Evolutionary conservation across 1,139 yeast species (phyloP).

Genomic region (Candida sp.): DNA sequence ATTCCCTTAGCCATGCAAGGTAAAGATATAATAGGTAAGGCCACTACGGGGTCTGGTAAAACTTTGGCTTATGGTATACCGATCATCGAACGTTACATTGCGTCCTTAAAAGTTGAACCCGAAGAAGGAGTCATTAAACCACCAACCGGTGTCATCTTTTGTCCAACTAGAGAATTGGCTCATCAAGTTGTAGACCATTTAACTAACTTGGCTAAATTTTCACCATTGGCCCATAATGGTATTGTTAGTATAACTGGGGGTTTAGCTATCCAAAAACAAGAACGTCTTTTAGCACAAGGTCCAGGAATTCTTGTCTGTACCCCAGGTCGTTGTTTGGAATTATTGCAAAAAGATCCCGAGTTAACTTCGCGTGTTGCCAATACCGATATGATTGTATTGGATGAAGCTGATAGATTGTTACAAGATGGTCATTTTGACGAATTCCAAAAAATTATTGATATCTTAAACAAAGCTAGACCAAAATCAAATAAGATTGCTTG

Average conservation of each 20-base stretch:
- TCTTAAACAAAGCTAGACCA: slow-evolving; percentile 41
- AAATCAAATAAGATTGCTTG: slow-evolving; percentile 20
- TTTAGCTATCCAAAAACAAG: slow-evolving; percentile 88
- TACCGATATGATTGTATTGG: slow-evolving; percentile 74
- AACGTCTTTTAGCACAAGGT: slow-evolving; percentile 65
- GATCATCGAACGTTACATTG: slow-evolving; percentile 65
- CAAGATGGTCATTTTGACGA: slow-evolving; percentile 98
- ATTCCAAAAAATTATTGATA: slow-evolving; percentile 73
- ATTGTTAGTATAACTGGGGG: slow-evolving; percentile 93
- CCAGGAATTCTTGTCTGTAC: slow-evolving; percentile 92
- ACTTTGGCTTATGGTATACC: slow-evolving; percentile 96
- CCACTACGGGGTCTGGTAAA: slow-evolving; percentile 98
- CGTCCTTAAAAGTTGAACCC: slow-evolving; percentile 20
- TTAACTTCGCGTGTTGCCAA: slow-evolving; percentile 54
- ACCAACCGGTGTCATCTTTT: slow-evolving; percentile 79
- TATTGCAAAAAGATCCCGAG: slow-evolving; percentile 61
- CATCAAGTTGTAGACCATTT: slow-evolving; percentile 89
- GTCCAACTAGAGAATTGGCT: slow-evolving; percentile 97
- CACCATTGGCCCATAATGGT: slow-evolving; percentile 54
- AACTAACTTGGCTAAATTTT: slow-evolving; percentile 54
- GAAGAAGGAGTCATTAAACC: slow-evolving; percentile 22
- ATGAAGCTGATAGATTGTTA: slow-evolving; percentile 95
- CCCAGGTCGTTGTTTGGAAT: slow-evolving; percentile 90
- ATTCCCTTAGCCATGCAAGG: slow-evolving; percentile 75
- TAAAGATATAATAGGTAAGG: slow-evolving; percentile 88